Evolutionary conservation across 1,284 basidiomycete species (phyloP).

Genomic region (Cryptococcus depauperatus): DNA sequence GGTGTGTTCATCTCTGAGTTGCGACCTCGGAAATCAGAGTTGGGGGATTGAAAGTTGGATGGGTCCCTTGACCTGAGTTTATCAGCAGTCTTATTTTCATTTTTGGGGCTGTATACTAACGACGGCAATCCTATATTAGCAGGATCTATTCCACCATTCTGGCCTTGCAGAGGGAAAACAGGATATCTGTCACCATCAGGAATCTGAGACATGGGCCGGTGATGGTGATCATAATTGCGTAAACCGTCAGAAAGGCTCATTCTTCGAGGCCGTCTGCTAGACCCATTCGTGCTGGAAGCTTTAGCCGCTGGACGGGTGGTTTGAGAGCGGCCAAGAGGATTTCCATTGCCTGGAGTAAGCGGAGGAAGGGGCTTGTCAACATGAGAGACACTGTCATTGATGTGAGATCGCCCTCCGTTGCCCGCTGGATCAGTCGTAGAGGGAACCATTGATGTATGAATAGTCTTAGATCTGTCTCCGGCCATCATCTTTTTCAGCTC

Average conservation of each 20-base stretch:
- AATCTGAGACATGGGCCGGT: constrained; percentile 10
- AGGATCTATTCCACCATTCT: constrained; percentile 1
- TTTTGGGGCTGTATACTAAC: no score
- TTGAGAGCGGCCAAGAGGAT: constrained; percentile 6
- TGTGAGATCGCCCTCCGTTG: neutral
- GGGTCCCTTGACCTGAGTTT: no score
- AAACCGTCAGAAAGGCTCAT: constrained; percentile 14
- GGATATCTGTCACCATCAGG: constrained; percentile 34
- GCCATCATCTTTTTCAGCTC: constrained; percentile 28
- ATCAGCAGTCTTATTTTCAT: neutral
- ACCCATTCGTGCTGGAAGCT: constrained; percentile 5
- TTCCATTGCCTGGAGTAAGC: constrained; percentile 4
- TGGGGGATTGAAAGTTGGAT: constrained; percentile 12
- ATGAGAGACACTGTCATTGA: constrained; percentile 1
- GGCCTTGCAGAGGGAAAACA: constrained; percentile 19
- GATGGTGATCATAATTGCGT: constrained; percentile 15
- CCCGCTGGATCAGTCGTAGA: neutral
- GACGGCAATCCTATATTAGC: no score
- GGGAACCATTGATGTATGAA: constrained; percentile 19
- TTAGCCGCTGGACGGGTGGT: constrained; percentile 5
- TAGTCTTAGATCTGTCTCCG: constrained; percentile 22
- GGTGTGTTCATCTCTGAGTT: constrained; percentile 10
- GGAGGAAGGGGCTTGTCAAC: constrained; percentile 23
- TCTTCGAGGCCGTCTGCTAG: constrained; percentile 9
- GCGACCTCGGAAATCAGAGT: constrained; percentile 3